Evolutionary conservation across 2,329 filamentous ascomycete species (phyloP).

Genomic region (Alternaria hordeiaustralica): DNA sequence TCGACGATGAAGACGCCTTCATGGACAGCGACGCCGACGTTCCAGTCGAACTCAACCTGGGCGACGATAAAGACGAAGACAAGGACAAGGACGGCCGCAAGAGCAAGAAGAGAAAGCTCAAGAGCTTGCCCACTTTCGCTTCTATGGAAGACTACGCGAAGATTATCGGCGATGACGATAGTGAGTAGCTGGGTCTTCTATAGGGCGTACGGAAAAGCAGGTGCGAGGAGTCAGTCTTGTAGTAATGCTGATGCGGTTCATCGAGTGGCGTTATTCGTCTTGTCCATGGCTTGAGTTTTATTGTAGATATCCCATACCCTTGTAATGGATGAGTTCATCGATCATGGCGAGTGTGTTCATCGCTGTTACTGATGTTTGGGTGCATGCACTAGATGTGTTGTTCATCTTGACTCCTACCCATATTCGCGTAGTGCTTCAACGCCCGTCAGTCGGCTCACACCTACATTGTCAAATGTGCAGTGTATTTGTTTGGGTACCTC

Average conservation of each 20-base stretch:
- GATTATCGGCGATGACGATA: slow-evolving; percentile 72
- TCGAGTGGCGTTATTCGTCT: slow-evolving; percentile 4
- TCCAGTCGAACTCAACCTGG: slow-evolving; percentile 56
- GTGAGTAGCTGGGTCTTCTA: slow-evolving; percentile 24
- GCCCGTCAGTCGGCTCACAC: rapidly evolving
- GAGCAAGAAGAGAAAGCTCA: slow-evolving; percentile 82
- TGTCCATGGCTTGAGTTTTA: slow-evolving; percentile 18
- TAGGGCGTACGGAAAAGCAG: background rate
- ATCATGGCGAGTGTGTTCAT: background rate
- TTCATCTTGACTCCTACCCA: background rate
- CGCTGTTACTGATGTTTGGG: background rate
- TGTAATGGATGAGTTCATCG: slow-evolving; percentile 25
- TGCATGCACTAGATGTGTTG: background rate
- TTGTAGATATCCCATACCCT: slow-evolving; percentile 44
- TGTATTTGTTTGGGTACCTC: background rate
- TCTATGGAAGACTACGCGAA: slow-evolving; percentile 93
- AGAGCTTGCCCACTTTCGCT: slow-evolving; percentile 89
- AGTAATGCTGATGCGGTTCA: background rate
- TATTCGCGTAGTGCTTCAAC: background rate
- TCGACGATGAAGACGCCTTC: slow-evolving; percentile 62
- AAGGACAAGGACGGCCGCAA: slow-evolving; percentile 54
- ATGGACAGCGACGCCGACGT: slow-evolving; percentile 63
- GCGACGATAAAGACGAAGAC: slow-evolving; percentile 47
- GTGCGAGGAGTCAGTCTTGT: background rate
- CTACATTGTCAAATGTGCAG: background rate